phyloP scores from a whole-genome alignment of 108 stramenopile species.

The Hondaea fermentalgiana region DNA sequence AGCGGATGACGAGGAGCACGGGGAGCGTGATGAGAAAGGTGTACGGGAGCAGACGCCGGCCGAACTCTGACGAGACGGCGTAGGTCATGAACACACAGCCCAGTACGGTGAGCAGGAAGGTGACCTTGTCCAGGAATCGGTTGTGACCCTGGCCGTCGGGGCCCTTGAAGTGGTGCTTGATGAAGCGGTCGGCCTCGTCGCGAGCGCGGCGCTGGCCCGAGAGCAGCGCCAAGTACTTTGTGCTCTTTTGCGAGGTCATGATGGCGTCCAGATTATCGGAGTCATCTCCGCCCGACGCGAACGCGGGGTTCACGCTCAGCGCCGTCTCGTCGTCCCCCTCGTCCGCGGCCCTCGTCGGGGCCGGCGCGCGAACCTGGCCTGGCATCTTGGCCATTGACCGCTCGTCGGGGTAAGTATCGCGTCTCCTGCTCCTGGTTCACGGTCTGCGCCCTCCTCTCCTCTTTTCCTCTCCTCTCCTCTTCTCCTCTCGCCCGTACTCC shows the following conservation, averaged over 20 bases:
- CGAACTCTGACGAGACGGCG: neutral
- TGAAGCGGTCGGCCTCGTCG: neutral
- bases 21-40: conserved; percentile 16
- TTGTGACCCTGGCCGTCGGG: neutral
- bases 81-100: neutral
- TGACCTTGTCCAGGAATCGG: neutral
- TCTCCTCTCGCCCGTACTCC: no score
- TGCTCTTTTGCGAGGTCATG: neutral
- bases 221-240: neutral
- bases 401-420: no score
- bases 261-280: neutral
- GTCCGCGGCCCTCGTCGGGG: no score
- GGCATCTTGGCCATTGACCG: no score
- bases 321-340: neutral
- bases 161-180: neutral
- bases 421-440: no score
- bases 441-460: neutral
- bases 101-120: neutral
- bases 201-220: neutral
- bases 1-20: conserved; percentile 37
- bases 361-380: no score
- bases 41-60: neutral
- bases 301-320: neutral
- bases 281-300: neutral
- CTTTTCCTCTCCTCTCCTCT: neutral